Percentiles rank a stretch among this genome's conserved stretches.
These are phyloP conservation scores for Curvularia sp. DNA, from an alignment of 2,329 filamentous ascomycete species.

Conservation along the genomic window DNA sequence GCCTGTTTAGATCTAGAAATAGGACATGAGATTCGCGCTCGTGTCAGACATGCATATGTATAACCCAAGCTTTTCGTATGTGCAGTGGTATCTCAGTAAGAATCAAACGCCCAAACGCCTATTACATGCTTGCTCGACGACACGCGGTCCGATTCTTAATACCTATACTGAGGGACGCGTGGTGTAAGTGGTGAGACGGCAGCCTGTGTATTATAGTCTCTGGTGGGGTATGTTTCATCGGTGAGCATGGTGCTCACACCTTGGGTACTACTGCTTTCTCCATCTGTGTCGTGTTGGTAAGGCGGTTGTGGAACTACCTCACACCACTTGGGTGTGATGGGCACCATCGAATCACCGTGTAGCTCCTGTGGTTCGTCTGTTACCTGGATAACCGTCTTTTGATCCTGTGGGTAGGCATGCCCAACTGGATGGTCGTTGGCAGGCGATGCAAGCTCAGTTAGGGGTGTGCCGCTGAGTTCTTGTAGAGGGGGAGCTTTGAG, in stretches of 20 bases:
- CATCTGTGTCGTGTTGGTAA: slow-evolving; percentile 31
- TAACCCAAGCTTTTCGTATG: slow-evolving; percentile 1
- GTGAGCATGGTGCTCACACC: slow-evolving; percentile 34
- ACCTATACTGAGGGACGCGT: neutral
- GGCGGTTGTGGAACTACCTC: slow-evolving; percentile 29
- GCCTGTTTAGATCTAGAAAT: neutral
- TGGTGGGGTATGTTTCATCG: slow-evolving; percentile 27
- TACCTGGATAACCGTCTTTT: slow-evolving; percentile 31
- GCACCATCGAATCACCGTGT: slow-evolving; percentile 28
- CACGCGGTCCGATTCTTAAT: neutral
- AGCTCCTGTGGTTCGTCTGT: slow-evolving; percentile 37
- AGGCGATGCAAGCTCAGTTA: slow-evolving; percentile 34
- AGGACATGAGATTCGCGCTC: neutral
- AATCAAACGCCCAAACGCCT: slow-evolving; percentile 8
- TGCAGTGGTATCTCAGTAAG: slow-evolving; percentile 21
- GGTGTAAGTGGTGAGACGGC: slow-evolving; percentile 31
- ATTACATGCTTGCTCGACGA: neutral
- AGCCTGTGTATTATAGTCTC: slow-evolving; percentile 13
- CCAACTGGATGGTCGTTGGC: slow-evolving; percentile 9
- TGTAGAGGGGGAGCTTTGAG: slow-evolving; percentile 29
- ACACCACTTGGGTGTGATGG: slow-evolving; percentile 31
- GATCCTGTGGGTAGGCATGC: slow-evolving; percentile 25
- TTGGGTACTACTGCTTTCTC: slow-evolving; percentile 23
- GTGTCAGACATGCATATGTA: slow-evolving; percentile 1
- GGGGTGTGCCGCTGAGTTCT: slow-evolving; percentile 36